Conservation (phyloP, 768 basidiomycete genomes). For the Neoboletus brunneissimus region DNA sequence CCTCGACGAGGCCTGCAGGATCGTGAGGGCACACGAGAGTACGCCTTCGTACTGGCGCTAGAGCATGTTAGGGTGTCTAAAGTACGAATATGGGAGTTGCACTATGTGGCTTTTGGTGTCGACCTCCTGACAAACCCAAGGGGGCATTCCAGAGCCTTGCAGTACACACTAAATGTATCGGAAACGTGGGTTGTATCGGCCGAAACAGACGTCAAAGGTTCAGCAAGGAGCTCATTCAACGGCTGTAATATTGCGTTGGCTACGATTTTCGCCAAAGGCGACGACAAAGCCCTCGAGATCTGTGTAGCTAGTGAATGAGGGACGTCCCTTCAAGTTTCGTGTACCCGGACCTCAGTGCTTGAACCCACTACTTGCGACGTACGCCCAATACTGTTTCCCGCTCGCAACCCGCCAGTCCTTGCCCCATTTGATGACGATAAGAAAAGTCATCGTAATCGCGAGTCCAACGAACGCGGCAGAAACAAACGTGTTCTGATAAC, state of each 20-base stretch:
- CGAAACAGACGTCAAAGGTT: background rate
- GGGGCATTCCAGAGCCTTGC: background rate
- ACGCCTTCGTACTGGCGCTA: conserved; percentile 39
- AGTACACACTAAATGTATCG: background rate
- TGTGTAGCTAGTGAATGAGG: background rate
- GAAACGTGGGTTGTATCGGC: background rate
- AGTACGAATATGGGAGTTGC: background rate
- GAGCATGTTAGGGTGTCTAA: background rate
- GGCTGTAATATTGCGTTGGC: background rate
- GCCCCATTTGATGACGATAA: conserved; percentile 16
- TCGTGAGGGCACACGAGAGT: conserved; percentile 36
- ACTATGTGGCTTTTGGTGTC: background rate
- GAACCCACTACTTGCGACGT: conserved; percentile 16
- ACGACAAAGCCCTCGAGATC: background rate
- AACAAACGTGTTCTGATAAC: conserved; percentile 17
- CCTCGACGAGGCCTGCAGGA: conserved; percentile 47
- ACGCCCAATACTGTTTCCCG: conserved; percentile 16
- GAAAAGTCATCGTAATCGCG: conserved; percentile 20
- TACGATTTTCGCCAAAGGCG: background rate
- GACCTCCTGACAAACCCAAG: background rate
- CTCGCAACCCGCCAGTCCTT: conserved; percentile 17
- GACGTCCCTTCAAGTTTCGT: background rate
- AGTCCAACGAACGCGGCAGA: conserved; percentile 19
- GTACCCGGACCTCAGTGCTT: background rate
- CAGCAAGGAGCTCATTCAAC: background rate